A percentile compares a stretch with the other conserved stretches of the same genome.
phyloP scores from a whole-genome alignment of 352 stramenopile species.

The Phytophthora podocarpi region DNA sequence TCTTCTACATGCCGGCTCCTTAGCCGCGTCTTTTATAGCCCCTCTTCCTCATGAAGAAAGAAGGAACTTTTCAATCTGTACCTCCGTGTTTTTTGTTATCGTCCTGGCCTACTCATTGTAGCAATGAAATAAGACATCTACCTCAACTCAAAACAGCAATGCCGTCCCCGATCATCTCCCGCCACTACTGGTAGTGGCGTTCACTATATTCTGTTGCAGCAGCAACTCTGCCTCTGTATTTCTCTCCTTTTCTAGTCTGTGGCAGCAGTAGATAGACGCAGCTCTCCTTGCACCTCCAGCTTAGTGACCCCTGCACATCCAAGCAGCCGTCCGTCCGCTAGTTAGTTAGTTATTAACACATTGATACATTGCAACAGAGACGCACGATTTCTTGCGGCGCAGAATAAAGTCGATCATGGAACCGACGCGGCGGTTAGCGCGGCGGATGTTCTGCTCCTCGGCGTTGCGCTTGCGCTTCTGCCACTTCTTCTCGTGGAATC shows the following conservation, averaged over 20 bases:
- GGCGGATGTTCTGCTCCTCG: conserved; percentile 80
- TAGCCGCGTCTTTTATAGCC: conserved; percentile 17
- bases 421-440: conserved; percentile 78
- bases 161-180: background rate
- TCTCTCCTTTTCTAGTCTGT: conserved; percentile 14
- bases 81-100: too few species aligned
- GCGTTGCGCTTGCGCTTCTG: conserved; percentile 81
- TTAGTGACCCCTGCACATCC: conserved; percentile 36
- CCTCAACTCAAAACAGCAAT: background rate
- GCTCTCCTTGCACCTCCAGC: background rate
- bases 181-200: too few species aligned
- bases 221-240: conserved; percentile 1
- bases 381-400: conserved; percentile 80
- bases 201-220: conserved; percentile 26
- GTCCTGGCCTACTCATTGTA: background rate
- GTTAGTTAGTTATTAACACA: background rate
- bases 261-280: conserved; percentile 1
- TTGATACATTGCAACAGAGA: conserved; percentile 7
- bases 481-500: conserved; percentile 87
- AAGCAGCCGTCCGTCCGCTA: background rate
- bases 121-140: background rate
- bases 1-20: background rate
- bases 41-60: conserved; percentile 15
- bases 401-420: conserved; percentile 89
- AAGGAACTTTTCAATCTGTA: background rate